A percentile compares a stretch with the other conserved stretches of the same genome.
Conservation (phyloP, 768 basidiomycete species). For the Termitomyces titanicus region DNA sequence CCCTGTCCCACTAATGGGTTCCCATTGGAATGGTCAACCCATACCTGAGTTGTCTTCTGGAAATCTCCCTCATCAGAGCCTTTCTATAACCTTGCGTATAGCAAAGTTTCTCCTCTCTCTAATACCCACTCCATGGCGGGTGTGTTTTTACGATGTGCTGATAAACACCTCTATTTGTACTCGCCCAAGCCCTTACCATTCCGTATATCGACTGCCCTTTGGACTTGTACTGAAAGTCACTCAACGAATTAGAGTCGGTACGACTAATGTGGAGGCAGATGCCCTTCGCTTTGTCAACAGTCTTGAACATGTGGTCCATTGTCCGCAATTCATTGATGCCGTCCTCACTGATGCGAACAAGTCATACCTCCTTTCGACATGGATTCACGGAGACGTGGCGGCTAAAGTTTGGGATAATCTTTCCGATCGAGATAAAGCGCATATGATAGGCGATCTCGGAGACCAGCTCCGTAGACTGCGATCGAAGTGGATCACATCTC, state of each 20-base stretch:
- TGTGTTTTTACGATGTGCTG: background rate
- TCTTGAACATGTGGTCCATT: background rate
- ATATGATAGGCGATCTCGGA: background rate
- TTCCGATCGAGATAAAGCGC: background rate
- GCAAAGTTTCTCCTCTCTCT: background rate
- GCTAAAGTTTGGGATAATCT: background rate
- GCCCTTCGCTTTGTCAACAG: background rate
- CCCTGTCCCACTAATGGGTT: background rate
- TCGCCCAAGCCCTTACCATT: background rate
- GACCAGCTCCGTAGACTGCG: background rate
- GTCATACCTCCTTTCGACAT: background rate
- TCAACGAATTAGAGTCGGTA: background rate
- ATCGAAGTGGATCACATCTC: background rate
- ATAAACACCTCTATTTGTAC: background rate
- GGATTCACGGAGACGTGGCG: background rate
- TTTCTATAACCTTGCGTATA: background rate
- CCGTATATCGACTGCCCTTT: background rate
- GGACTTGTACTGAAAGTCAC: background rate
- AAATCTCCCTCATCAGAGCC: background rate
- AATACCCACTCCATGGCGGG: background rate
- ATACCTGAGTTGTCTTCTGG: background rate
- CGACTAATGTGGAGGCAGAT: background rate
- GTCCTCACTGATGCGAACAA: background rate
- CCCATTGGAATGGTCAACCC: constrained; percentile 1
- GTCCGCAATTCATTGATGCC: background rate